Base-by-base conservation (phyloP, 331 rosid genomes). In the Rhamnella rubrinervis region DNA sequence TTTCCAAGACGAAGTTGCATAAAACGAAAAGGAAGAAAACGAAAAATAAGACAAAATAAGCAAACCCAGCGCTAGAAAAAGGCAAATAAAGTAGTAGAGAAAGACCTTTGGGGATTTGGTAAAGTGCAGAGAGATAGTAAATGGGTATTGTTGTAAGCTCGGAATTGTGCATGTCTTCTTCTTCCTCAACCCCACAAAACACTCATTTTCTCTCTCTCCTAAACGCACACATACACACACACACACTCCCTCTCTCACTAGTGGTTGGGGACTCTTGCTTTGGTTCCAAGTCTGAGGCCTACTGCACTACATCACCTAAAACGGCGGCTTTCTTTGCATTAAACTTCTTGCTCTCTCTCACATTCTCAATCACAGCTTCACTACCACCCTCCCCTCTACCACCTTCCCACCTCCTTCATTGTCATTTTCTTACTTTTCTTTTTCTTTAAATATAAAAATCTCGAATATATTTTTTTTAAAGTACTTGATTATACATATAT, bases 81-180 rank as follows among this genome's bases (percentile, higher is more conserved):
- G 11, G 53, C 2, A 44, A 37, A 46, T 5, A 70, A 21, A 31
- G 53, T 68, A 31, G 28, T 53, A 62, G 37, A 55, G 66, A 71
- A 31, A 66, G 62, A 81, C 77, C 84, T 73, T 39, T 58, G 56
- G 28, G 57, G 64, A 68, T 55, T 51, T 51, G 63, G 73, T 25
- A 21, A 61, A 70, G 55, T 51, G 37, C 15, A 28, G 72, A 44
- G 55, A 49, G 59, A 49, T 3, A 16, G 66, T 47, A 70, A 79
- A 77, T 77, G 75, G 73, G 75, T 20, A 41, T 71, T 37, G 59
- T 9, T 61, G 80, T 49, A 28, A 63, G 71, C 85, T 84, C 47
- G 49, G 76, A 78, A 50, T 47, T 65, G 60, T 83, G 86, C 87
- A 79, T 77, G 85, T 56, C 67, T 68, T 71, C 71, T 57, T 71